Conservation (phyloP, 306 rosid genomes). For the Casuarina glauca region DNA sequence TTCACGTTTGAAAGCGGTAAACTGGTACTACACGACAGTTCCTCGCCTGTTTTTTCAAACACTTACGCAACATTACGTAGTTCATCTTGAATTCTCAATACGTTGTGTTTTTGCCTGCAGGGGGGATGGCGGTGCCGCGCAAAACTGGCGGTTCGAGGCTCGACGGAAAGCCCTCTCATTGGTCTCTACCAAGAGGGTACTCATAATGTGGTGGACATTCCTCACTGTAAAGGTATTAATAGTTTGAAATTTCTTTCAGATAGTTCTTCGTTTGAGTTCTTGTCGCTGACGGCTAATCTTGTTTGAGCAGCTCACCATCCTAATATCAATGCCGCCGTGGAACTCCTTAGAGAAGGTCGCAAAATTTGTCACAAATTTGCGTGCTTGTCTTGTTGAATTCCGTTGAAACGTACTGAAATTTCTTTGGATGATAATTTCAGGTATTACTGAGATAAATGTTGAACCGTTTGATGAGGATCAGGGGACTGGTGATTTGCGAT, state of each 20-base stretch:
- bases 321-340: conserved; percentile 80
- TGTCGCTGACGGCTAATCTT: conserved; percentile 11
- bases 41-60: conserved; percentile 1
- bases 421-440: conserved; percentile 33
- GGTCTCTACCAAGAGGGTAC: conserved; percentile 93
- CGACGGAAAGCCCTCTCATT: conserved; percentile 57
- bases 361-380: too few species aligned
- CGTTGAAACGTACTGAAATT: background rate
- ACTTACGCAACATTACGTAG: background rate
- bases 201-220: conserved; percentile 84
- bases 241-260: background rate
- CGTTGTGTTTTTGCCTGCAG: conserved; percentile 26
- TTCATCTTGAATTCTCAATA: background rate
- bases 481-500: conserved; percentile 81
- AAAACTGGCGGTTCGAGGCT: conserved; percentile 88
- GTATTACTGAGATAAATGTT: conserved; percentile 57
- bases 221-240: conserved; percentile 71
- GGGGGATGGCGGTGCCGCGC: conserved; percentile 99
- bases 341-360: conserved; percentile 68
- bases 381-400: too few species aligned
- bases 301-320: conserved; percentile 88
- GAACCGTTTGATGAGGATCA: conserved; percentile 85
- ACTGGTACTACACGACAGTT: conserved; percentile 44
- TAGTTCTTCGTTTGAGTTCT: background rate
- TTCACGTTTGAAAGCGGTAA: conserved; percentile 79